A percentile compares a stretch with the other conserved stretches of the same genome.
phyloP scores from a whole-genome alignment of 768 basidiomycete species.

The Hericium alpestre region DNA sequence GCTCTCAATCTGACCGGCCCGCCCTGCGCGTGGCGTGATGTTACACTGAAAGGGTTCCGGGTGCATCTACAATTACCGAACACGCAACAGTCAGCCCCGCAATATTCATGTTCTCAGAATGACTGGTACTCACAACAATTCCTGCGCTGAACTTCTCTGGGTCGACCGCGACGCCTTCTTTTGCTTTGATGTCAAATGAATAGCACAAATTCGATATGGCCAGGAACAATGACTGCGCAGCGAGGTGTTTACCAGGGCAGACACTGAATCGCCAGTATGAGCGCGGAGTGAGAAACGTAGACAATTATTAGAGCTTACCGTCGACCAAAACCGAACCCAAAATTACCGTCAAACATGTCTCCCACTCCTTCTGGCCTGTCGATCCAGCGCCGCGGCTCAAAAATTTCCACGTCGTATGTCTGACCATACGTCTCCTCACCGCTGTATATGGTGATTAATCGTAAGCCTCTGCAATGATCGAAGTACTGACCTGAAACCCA shows the following conservation, averaged over 20 bases:
- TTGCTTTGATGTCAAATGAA: neutral
- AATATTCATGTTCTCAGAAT: neutral
- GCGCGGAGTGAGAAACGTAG: neutral
- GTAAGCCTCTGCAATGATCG: neutral
- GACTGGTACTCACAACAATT: neutral
- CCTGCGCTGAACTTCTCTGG: neutral
- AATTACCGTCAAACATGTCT: neutral
- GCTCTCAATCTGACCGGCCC: neutral
- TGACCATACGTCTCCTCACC: neutral
- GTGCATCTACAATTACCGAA: neutral
- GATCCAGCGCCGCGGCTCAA: neutral
- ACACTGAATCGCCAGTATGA: neutral
- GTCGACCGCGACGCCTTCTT: neutral
- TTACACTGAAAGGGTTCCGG: neutral
- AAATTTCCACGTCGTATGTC: neutral
- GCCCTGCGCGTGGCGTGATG: neutral
- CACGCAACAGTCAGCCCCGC: neutral
- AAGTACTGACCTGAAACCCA: neutral
- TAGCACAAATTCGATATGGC: neutral
- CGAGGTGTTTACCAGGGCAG: neutral
- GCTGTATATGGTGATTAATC: neutral
- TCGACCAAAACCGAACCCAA: neutral
- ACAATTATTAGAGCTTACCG: neutral
- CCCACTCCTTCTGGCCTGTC: neutral
- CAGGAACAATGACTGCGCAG: neutral